phyloP scores from a whole-genome alignment of 352 stramenopile genomes.

The Globisporangium okanoganense region DNA sequence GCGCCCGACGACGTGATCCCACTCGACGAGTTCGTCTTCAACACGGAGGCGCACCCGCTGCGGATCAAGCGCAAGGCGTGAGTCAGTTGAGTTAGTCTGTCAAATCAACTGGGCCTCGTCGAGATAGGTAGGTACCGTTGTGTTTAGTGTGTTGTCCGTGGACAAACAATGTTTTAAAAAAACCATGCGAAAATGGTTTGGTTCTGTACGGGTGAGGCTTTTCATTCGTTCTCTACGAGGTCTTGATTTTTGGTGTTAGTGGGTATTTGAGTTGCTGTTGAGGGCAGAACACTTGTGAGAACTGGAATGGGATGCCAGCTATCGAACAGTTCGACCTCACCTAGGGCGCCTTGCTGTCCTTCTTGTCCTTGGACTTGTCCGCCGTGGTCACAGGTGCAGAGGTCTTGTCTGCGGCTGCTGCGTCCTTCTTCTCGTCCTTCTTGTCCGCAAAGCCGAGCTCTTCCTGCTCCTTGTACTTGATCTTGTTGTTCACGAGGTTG shows the following conservation, averaged over 20 bases:
- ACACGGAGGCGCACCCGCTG: conserved; percentile 95
- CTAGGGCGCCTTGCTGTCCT: conserved; percentile 43
- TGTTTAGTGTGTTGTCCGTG: too few species aligned
- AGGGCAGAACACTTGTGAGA: background rate
- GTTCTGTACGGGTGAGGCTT: too few species aligned
- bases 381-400: background rate
- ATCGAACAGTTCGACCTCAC: background rate
- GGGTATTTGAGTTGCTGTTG: too few species aligned
- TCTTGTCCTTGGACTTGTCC: conserved; percentile 38
- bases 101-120: too few species aligned
- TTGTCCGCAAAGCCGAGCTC: conserved; percentile 70
- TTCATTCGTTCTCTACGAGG: too few species aligned
- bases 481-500: conserved; percentile 99
- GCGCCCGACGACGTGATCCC: conserved; percentile 70
- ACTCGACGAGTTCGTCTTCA: conserved; percentile 95
- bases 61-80: conserved; percentile 30
- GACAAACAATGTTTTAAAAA: too few species aligned
- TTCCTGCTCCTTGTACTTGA: conserved; percentile 93
- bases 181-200: too few species aligned
- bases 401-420: conserved; percentile 11
- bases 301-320: background rate
- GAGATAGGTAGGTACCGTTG: too few species aligned
- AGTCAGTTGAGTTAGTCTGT: background rate
- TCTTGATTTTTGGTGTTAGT: too few species aligned
- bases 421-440: conserved; percentile 64